Conservation (phyloP, 352 stramenopile genomes). For the Globisporangium echinulatum region DNA sequence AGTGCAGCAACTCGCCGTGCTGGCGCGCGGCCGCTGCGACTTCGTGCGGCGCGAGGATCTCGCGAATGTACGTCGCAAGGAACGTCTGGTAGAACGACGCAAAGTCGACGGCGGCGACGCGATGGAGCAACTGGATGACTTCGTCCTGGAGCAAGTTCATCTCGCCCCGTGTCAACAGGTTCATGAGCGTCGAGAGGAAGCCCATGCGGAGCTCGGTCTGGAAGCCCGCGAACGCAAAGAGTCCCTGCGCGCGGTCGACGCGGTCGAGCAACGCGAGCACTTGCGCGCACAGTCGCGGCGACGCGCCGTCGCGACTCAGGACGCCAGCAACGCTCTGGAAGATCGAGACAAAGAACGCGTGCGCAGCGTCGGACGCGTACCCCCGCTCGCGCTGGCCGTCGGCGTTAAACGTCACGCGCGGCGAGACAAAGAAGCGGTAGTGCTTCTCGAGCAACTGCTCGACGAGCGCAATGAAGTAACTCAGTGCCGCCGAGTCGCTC, state of each 20-base stretch:
- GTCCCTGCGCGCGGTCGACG: conserved; percentile 52
- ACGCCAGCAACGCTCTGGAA: conserved; percentile 69
- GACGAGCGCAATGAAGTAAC: conserved; percentile 65
- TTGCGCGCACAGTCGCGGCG: conserved; percentile 62
- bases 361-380: conserved; percentile 58
- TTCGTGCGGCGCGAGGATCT: conserved; percentile 51
- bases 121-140: conserved; percentile 60
- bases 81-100: conserved; percentile 72
- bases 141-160: conserved; percentile 80
- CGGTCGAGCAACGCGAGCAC: conserved; percentile 62
- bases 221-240: conserved; percentile 74
- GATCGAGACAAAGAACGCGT: conserved; percentile 71
- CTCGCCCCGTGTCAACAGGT: conserved; percentile 65
- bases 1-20: conserved; percentile 57
- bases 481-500: conserved; percentile 59
- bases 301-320: conserved; percentile 45
- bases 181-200: conserved; percentile 74
- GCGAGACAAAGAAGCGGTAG: conserved; percentile 73
- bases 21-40: conserved; percentile 41
- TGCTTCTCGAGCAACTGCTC: conserved; percentile 78
- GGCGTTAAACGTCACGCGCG: conserved; percentile 31
- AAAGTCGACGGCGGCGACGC: conserved; percentile 68
- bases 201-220: conserved; percentile 64
- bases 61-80: conserved; percentile 48
- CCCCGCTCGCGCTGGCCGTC: conserved; percentile 45